Base-by-base conservation (phyloP, 148 eudicot genomes). In the Polygonum aviculare region DNA sequence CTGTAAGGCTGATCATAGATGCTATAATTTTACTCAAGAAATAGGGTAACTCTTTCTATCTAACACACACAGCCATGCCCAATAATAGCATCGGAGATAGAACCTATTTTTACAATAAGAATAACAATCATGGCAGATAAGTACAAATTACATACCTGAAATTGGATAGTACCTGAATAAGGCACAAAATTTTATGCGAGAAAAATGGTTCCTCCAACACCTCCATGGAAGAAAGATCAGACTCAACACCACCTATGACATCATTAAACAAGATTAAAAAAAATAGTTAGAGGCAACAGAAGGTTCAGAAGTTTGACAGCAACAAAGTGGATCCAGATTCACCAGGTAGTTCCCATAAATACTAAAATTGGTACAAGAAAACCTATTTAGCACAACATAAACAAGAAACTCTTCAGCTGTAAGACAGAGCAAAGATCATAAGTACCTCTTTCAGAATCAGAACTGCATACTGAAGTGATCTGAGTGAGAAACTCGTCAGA, bases 201-300 rank as follows among this genome's bases (percentile, higher is more conserved):
- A 91, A 88, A 83, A 78, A 82, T 44, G 99, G 98, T 89, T 93
- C 97, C 83, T 76, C 77, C 65, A 95, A 77, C 80, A 80, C 82
- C 78, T 86, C 83, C 72, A 72, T 49, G 33, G 47, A 18, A 69
- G 88, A 85, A 76, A 90, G 57, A 80, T 87, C 88, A 67, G 85
- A 78, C 80, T 78, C 79, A 26, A 12, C 72, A 77, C 81, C 87
- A 79, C 90, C 97, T 85, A 78, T 49, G 65, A 50, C 44, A 82
- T 79, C 63, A 77, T 72, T 57, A 78, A 69, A 18, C 15, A 67
- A 41, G 62, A 72, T 40, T 40, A 63, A n/a, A 69, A 48, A 77
- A 72, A 4, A 38, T 67, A 67, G 72, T 36, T 10, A 12, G 3
- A 22, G 26, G 67, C 26, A 60, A 26, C 38, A 60, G 67, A 60